Base-by-base conservation (phyloP, 2,329 filamentous ascomycete genomes). In the Blastomyces silverae region DNA sequence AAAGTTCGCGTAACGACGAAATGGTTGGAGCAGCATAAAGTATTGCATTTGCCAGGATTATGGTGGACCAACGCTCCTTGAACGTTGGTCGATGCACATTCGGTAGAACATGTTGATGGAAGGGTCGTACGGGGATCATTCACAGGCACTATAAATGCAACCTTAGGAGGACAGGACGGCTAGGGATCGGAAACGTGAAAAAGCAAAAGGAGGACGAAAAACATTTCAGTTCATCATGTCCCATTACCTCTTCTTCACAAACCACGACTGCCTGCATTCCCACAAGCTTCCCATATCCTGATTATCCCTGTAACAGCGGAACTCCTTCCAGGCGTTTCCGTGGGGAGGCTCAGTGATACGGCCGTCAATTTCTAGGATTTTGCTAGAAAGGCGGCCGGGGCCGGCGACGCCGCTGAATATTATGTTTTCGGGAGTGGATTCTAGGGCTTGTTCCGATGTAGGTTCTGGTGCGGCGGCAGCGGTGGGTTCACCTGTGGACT, bases 221-320 rank as follows among this genome's bases (percentile, higher is more conserved):
- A n/a, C 8, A 10, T 48, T 17, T 13, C 22, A 53, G 50, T 53
- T 28, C 25, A 28, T 25, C 11, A 0, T 53, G 25, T 3, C 5
- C 11, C 2, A 42, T 64, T 50, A 70, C 59, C 69, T 69, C 15
- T 68, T 65, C 63, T 70, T 74, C 22, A 73, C 20, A 66, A 71
- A 79, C 77, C 76, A 79, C 60, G 71, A 71, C 64, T 79, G 75
- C 55, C 79, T 71, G 56, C 80, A 71, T 52, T 80, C 79, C 71
- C 76, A 80, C 28, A 80, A 71, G 63, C 73, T 78, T 3, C 79
- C 79, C 70, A 80, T 79, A 55, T 80, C 79, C 69, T 80, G 79
- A 50, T 80, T 79, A 46, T 79, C 73, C 57, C 79, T 72, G 56
- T 74, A 76, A 62, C 76, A 78, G 10, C 79, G 78, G 28, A 80